Conservation (phyloP, 2,329 filamentous ascomycete species). For the Fusarium xyrophilum region DNA sequence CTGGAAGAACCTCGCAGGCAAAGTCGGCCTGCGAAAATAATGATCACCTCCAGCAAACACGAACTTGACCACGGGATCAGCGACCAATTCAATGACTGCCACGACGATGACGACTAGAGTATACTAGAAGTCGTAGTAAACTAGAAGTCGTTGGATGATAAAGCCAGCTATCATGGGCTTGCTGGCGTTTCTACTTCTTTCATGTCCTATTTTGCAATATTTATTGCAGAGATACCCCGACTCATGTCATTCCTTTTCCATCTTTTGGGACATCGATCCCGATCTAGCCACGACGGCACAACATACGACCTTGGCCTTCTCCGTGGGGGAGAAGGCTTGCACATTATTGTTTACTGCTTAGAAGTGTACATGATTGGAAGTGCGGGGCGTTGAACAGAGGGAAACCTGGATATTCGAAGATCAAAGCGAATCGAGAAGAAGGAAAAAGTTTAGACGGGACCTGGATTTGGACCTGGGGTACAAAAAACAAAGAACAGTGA, state of each 20-base stretch:
- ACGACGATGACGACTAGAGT: slow-evolving; percentile 35
- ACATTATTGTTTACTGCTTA: slow-evolving; percentile 40
- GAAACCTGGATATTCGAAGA: slow-evolving; percentile 28
- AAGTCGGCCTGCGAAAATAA: slow-evolving; percentile 49
- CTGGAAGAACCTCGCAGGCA: slow-evolving; percentile 57
- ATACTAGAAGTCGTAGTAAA: slow-evolving; percentile 31
- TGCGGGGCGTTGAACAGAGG: slow-evolving; percentile 35
- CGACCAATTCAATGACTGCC: slow-evolving; percentile 36
- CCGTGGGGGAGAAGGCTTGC: slow-evolving; percentile 3
- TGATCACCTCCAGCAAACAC: slow-evolving; percentile 7
- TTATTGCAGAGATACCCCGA: slow-evolving; percentile 41
- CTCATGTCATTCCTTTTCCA: slow-evolving; percentile 41
- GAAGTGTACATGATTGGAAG: slow-evolving; percentile 37
- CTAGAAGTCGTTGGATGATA: slow-evolving; percentile 29
- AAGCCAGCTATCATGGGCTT: slow-evolving; percentile 31
- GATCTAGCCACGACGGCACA: slow-evolving; percentile 38
- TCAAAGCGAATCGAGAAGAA: slow-evolving; percentile 16
- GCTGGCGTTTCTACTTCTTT: slow-evolving; percentile 30
- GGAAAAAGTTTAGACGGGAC: slow-evolving; percentile 39
- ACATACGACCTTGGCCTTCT: slow-evolving; percentile 20
- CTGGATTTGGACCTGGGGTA: slow-evolving; percentile 3
- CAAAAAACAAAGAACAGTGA: slow-evolving; percentile 27
- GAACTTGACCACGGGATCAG: slow-evolving; percentile 11
- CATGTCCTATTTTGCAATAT: slow-evolving; percentile 21
- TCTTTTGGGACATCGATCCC: slow-evolving; percentile 20